A percentile compares a stretch with the other conserved stretches of the same genome.
phyloP scores from a whole-genome alignment of 2,329 filamentous ascomycete species.

The Aureobasidium namibiae region DNA sequence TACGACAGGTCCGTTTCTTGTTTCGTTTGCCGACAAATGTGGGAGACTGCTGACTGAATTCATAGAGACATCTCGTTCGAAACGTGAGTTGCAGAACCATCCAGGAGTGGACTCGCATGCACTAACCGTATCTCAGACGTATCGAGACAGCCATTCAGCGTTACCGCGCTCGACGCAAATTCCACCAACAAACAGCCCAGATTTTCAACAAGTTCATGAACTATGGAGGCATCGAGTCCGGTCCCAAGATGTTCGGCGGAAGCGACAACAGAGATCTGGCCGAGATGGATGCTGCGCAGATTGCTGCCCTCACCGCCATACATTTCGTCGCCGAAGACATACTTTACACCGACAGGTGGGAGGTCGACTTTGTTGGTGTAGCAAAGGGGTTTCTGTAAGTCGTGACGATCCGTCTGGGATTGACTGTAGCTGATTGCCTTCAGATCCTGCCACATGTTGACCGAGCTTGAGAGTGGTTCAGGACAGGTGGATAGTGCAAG shows the following conservation, averaged over 20 bases:
- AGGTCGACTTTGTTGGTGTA: slow-evolving; percentile 72
- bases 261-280: slow-evolving; percentile 53
- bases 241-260: slow-evolving; percentile 54
- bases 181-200: slow-evolving; percentile 52
- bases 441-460: slow-evolving; percentile 6
- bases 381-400: slow-evolving; percentile 70
- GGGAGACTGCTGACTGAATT: not conserved
- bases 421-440: not conserved
- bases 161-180: slow-evolving; percentile 67
- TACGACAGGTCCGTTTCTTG: slow-evolving; percentile 48
- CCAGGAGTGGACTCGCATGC: not conserved
- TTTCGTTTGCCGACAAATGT: not conserved
- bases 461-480: not conserved
- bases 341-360: slow-evolving; percentile 47
- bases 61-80: not conserved
- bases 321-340: slow-evolving; percentile 45
- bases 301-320: slow-evolving; percentile 55
- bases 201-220: slow-evolving; percentile 74
- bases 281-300: slow-evolving; percentile 54
- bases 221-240: slow-evolving; percentile 69
- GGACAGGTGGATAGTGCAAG: slow-evolving; percentile 17
- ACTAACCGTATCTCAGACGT: slow-evolving; percentile 46
- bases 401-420: not conserved
- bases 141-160: slow-evolving; percentile 80
- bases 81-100: not conserved